Base-by-base conservation (phyloP, 805 yeast genomes). In the Cyberlindnera mycetangii region DNA sequence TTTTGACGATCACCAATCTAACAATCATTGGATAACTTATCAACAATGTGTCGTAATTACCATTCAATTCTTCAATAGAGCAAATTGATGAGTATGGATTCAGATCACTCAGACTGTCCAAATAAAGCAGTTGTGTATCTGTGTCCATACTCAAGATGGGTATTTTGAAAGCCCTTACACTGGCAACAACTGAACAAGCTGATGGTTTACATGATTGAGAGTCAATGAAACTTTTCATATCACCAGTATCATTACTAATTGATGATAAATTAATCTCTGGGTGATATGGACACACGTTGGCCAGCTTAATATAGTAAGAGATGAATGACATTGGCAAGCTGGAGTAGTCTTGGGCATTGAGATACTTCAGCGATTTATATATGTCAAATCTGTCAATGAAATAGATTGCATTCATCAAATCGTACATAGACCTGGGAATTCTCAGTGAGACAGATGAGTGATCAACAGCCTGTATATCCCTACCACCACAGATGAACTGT, bases 321-420 rank as follows among this genome's bases (percentile, higher is more conserved):
- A 51, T 36, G 33, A 59, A 56, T 2, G 39, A n/a, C 18, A 25
- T 24, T n/a, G 49, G 49, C 8, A 39, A 17, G 9, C 32, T 14
- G 2, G 39, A 32, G 27, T 46, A 44, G 18, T 46, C 49, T 16
- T 39, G 31, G 15, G 48, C 45, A 12, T 50, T 49, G n/a, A 58
- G 35, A 33, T 51, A 41, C 32, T 38, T 40, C 16, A 55, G 27
- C 11, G 50, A 25, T 17, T 45, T 49, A 24, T 41, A 27, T 12
- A 58, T 49, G 31, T 59, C 56, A 31, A 59, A 55, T 40, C 61
- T 52, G 35, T 59, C 63, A 21, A 59, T 38, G 30, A 33, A 49
- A 37, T 59, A 59, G 11, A 55, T 44, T 7, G 55, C 48, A 42
- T 59, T 54, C 25, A 59, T 50, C 11, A 58, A 42, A 32, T 53